Evolutionary conservation across 495 filamentous ascomycete species (phyloP).

Genomic region (Xylaria curta): DNA sequence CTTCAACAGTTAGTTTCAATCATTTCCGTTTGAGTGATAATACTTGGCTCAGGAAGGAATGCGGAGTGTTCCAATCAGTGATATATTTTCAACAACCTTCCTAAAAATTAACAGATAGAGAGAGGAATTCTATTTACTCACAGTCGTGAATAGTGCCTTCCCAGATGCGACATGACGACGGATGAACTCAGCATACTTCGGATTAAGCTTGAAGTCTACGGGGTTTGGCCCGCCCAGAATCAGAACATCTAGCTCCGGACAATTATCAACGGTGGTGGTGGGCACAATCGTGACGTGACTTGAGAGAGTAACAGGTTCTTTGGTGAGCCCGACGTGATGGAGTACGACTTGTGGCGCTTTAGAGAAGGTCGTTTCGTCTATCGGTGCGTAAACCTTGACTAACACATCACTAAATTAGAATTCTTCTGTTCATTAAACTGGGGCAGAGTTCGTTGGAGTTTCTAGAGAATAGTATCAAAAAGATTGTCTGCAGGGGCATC

Average conservation of each 20-base stretch:
- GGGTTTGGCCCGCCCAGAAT: slow-evolving; percentile 38
- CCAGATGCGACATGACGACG: slow-evolving; percentile 38
- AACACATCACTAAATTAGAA: neutral
- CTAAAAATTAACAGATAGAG: neutral
- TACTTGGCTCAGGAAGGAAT: neutral
- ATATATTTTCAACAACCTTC: neutral
- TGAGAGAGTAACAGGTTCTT: slow-evolving; percentile 36
- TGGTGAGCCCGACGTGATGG: slow-evolving; percentile 44
- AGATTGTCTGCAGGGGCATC: neutral
- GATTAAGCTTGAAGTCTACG: slow-evolving; percentile 25
- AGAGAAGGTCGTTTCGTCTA: slow-evolving; percentile 14
- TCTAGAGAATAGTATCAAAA: neutral
- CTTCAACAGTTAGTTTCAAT: slow-evolving; percentile 13
- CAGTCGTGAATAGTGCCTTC: slow-evolving; percentile 33
- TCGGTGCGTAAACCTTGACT: slow-evolving; percentile 4
- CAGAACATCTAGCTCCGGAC: slow-evolving; percentile 41
- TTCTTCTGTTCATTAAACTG: neutral
- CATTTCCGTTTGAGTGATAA: neutral
- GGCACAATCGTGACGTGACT: slow-evolving; percentile 35
- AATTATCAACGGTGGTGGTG: slow-evolving; percentile 37
- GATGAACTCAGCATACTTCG: slow-evolving; percentile 35
- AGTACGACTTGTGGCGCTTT: slow-evolving; percentile 40
- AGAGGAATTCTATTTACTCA: neutral
- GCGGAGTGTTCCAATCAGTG: too few relatives aligned
- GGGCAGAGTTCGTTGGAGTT: neutral